Conservation (phyloP, 495 filamentous ascomycete species). For the Friedmanniomyces simplex region DNA sequence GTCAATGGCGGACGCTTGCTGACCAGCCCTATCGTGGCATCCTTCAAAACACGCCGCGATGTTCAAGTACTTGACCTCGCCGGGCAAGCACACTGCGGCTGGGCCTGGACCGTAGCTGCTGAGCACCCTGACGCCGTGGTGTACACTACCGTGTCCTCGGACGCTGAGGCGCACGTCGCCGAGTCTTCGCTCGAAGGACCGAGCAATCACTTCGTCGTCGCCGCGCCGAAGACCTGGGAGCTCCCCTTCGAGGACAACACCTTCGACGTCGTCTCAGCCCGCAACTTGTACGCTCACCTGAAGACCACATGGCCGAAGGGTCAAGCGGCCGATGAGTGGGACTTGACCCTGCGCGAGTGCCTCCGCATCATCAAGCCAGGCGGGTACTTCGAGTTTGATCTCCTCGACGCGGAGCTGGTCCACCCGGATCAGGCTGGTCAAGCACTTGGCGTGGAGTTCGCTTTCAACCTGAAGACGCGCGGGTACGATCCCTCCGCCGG, state of each 20-base stretch:
- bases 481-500: conserved; percentile 83
- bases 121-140: conserved; percentile 76
- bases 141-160: conserved; percentile 63
- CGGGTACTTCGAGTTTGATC: conserved; percentile 79
- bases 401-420: conserved; percentile 81
- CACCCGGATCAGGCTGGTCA: conserved; percentile 62
- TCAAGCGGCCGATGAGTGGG: conserved; percentile 63
- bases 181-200: conserved; percentile 60
- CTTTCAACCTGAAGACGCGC: conserved; percentile 71
- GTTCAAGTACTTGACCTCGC: conserved; percentile 78
- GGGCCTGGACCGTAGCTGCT: conserved; percentile 86
- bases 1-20: conserved; percentile 75
- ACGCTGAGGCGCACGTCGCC: conserved; percentile 43
- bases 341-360: conserved; percentile 73
- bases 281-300: conserved; percentile 72
- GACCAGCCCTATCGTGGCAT: conserved; percentile 57
- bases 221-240: conserved; percentile 60
- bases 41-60: conserved; percentile 39
- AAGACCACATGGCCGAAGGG: conserved; percentile 15
- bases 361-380: conserved; percentile 85
- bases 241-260: conserved; percentile 80
- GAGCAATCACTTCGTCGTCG: conserved; percentile 71
- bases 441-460: conserved; percentile 80
- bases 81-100: conserved; percentile 75
- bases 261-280: conserved; percentile 87